phyloP scores from a whole-genome alignment of 306 rosid species.

The Glycine latifolia region DNA sequence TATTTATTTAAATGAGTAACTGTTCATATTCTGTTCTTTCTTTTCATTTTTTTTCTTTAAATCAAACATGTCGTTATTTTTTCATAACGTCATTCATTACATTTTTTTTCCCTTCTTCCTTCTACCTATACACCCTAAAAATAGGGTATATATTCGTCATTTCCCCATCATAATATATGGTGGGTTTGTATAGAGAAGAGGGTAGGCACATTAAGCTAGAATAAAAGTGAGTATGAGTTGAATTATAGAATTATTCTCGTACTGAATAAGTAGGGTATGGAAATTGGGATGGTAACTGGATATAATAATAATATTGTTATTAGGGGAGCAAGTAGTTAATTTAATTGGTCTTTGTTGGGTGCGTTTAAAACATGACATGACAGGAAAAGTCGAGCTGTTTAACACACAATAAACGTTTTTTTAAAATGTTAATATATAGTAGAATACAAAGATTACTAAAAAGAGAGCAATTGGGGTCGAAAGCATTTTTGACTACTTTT shows the following conservation, averaged over 20 bases:
- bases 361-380: constrained; percentile 75
- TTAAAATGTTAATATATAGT: background rate
- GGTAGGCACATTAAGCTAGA: background rate
- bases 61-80: too few relatives aligned
- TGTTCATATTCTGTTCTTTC: too few relatives aligned
- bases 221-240: constrained; percentile 22
- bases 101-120: too few relatives aligned
- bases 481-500: constrained; percentile 60
- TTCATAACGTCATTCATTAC: too few relatives aligned
- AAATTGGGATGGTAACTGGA: constrained; percentile 10
- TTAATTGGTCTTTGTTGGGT: constrained; percentile 18
- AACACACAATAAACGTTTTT: constrained; percentile 63
- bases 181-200: background rate
- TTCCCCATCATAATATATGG: too few relatives aligned
- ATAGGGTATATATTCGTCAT: too few relatives aligned
- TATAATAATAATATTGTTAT: background rate
- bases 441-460: background rate
- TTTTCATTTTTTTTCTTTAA: too few relatives aligned
- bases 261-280: constrained; percentile 33
- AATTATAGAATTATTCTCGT: constrained; percentile 57
- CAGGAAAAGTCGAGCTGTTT: constrained; percentile 73
- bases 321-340: constrained; percentile 3
- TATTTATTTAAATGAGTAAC: too few relatives aligned
- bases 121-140: too few relatives aligned
- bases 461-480: constrained; percentile 57